Evolutionary conservation across 306 rosid genomes (phyloP).

Genomic region (Fagus sylvatica): DNA sequence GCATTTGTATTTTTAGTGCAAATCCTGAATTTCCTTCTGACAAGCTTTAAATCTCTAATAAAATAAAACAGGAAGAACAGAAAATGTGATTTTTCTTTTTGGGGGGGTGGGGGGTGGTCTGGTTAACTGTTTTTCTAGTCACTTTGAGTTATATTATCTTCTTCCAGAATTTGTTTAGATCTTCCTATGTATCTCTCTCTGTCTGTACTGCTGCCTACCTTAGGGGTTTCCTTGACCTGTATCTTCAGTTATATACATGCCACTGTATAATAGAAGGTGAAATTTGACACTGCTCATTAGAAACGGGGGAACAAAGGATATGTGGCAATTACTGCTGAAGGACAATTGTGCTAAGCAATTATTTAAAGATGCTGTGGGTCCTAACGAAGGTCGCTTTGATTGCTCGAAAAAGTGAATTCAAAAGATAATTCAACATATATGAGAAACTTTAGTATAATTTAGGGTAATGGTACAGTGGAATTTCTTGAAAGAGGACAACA

Average conservation of each 20-base stretch:
- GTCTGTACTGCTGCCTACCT: background rate
- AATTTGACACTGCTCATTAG: background rate
- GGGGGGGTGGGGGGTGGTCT: background rate
- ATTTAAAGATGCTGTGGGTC: slow-evolving; percentile 2
- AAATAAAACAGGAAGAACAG: background rate
- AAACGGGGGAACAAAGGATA: background rate
- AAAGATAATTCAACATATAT: slow-evolving; percentile 20
- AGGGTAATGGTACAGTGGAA: background rate
- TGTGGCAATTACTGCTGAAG: slow-evolving; percentile 8
- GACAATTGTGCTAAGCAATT: background rate
- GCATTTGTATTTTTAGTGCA: background rate
- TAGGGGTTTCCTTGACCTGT: slow-evolving; percentile 15
- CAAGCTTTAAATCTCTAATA: background rate
- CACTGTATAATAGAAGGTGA: slow-evolving; percentile 5
- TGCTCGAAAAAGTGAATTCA: background rate
- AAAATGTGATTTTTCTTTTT: too few relatives aligned
- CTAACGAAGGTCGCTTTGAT: slow-evolving; percentile 6
- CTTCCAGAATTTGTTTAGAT: background rate
- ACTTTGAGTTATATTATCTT: too few relatives aligned
- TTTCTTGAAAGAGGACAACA: background rate
- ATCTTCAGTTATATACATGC: background rate
- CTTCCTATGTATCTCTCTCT: background rate
- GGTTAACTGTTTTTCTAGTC: too few relatives aligned
- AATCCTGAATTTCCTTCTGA: slow-evolving; percentile 1
- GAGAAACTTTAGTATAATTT: slow-evolving; percentile 5